Conservation (phyloP, 768 basidiomycete species). For the Rhizopogon vulgaris region DNA sequence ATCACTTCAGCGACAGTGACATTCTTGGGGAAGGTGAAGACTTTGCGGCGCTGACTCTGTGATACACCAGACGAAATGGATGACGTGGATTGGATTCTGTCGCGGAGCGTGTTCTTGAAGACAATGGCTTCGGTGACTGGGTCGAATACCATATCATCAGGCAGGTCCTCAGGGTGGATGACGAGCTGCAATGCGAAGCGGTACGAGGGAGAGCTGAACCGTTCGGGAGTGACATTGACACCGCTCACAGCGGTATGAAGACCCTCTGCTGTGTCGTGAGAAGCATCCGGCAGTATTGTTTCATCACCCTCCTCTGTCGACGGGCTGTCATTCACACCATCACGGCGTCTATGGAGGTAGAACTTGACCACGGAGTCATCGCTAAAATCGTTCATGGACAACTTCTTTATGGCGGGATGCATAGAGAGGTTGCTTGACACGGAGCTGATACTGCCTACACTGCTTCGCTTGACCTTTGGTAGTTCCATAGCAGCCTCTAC, state of each 20-base stretch:
- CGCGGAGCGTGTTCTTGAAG: constrained; percentile 68
- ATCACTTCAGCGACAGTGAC: constrained; percentile 95
- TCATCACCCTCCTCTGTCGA: constrained; percentile 42
- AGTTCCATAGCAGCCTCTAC: constrained; percentile 75
- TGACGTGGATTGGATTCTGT: constrained; percentile 38
- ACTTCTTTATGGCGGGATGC: constrained; percentile 91
- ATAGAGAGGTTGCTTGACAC: constrained; percentile 86
- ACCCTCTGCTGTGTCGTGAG: constrained; percentile 24
- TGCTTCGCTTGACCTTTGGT: constrained; percentile 88
- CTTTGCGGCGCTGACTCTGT: constrained; percentile 62
- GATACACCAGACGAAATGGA: constrained; percentile 48
- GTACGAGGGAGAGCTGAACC: constrained; percentile 77
- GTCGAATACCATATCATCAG: constrained; percentile 94
- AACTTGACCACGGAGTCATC: constrained; percentile 97
- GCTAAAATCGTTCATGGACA: constrained; percentile 96
- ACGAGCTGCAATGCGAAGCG: constrained; percentile 83
- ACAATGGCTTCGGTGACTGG: constrained; percentile 90
- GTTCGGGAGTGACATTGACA: constrained; percentile 53
- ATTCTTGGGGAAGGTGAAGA: constrained; percentile 91
- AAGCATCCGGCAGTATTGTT: constrained; percentile 31
- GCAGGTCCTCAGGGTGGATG: constrained; percentile 86
- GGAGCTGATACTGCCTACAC: constrained; percentile 92
- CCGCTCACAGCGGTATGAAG: constrained; percentile 19
- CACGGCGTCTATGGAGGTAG: constrained; percentile 71
- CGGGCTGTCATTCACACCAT: constrained; percentile 38